phyloP scores from a whole-genome alignment of 225 moss, liverwort and hornwort species.

The Ulota crispa region DNA sequence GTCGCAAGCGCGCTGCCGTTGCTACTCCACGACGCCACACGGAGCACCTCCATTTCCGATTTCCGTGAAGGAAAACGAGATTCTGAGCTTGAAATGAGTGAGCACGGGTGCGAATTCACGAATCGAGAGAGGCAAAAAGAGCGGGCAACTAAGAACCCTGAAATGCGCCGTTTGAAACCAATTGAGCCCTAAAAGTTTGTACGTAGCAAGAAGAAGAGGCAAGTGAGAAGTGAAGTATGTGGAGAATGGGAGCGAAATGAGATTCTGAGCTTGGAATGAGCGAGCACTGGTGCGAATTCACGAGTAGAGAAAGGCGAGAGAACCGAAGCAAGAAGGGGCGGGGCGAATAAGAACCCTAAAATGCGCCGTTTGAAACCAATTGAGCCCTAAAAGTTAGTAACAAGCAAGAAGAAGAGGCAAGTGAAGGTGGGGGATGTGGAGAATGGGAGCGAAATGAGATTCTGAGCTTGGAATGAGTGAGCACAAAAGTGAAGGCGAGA shows the following conservation, averaged over 20 bases:
- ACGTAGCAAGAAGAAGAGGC: neutral
- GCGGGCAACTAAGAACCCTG: neutral
- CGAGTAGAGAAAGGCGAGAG: no score
- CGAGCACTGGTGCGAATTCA: no score
- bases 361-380: neutral
- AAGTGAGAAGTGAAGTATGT: neutral
- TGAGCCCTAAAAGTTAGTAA: neutral
- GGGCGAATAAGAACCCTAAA: neutral
- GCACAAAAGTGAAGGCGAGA: neutral
- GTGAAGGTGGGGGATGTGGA: neutral
- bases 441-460: neutral
- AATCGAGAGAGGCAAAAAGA: neutral
- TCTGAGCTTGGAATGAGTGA: neutral
- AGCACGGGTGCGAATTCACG: neutral
- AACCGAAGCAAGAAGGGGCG: no score
- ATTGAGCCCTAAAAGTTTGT: neutral
- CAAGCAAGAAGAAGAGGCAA: neutral
- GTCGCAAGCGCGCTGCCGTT: neutral
- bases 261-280: no score
- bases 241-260: neutral
- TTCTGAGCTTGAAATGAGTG: neutral
- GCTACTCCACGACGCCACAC: constrained; percentile 15
- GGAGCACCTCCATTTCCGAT: constrained; percentile 18
- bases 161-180: neutral
- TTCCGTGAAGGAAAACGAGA: neutral